phyloP scores from a whole-genome alignment of 805 yeast genomes.

The Ogataea parapolymorpha region DNA sequence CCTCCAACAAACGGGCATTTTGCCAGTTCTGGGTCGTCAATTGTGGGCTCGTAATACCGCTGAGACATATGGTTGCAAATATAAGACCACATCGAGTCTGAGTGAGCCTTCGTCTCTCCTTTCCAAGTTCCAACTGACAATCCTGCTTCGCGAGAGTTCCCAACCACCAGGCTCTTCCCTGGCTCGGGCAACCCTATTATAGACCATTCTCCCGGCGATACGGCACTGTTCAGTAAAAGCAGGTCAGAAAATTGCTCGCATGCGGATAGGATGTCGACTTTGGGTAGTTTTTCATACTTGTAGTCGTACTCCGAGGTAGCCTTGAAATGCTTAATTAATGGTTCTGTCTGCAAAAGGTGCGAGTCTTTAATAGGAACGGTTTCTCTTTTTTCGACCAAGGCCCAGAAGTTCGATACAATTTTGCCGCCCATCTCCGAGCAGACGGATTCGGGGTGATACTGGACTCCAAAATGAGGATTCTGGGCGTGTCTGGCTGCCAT shows the following conservation, averaged over 20 bases:
- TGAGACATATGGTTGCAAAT: conserved; percentile 47
- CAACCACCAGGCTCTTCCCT: conserved; percentile 44
- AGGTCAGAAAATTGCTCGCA: conserved; percentile 39
- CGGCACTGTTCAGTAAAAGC: conserved; percentile 70
- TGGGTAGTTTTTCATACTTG: conserved; percentile 12
- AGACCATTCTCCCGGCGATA: conserved; percentile 84
- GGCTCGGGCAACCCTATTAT: conserved; percentile 69
- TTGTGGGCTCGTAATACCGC: conserved; percentile 29
- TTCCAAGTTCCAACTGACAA: conserved; percentile 25
- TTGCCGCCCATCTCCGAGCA: conserved; percentile 68
- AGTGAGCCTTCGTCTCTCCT: conserved; percentile 2
- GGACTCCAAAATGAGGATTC: conserved; percentile 86
- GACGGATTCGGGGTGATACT: conserved; percentile 95
- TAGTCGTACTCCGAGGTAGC: conserved; percentile 9
- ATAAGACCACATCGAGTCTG: conserved; percentile 48
- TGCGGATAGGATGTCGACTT: conserved; percentile 2
- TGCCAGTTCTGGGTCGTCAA: conserved; percentile 28
- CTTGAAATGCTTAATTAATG: conserved; percentile 22
- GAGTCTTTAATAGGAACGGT: conserved; percentile 21
- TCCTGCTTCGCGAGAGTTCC: conserved; percentile 55
- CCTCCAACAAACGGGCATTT: conserved; percentile 88
- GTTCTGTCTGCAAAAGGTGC: conserved; percentile 18
- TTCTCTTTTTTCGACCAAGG: conserved; percentile 34
- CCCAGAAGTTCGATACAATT: conserved; percentile 63
- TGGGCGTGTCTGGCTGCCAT: conserved; percentile 74